Conservation (phyloP, 345 rosid genomes). For the Boechera stricta region DNA sequence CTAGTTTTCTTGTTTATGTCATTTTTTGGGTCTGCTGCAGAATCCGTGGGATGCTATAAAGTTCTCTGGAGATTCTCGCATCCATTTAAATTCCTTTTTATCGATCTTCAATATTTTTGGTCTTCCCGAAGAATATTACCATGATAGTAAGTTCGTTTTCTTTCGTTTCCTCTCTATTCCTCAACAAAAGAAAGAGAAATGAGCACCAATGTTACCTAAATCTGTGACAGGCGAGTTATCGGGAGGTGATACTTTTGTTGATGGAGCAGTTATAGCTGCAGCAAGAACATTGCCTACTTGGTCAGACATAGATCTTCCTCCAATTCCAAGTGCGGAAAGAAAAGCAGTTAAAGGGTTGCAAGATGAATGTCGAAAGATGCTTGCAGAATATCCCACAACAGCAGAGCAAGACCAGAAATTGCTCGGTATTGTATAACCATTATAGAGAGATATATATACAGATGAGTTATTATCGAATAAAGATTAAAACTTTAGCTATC, state of each 20-base stretch:
- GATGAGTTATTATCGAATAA: not conserved
- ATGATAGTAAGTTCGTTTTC: constrained; percentile 58
- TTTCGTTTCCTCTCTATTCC: not conserved
- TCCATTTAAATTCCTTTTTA: constrained; percentile 86
- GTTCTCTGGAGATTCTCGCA: constrained; percentile 74
- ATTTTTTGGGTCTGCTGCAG: constrained; percentile 50
- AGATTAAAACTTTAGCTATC: constrained; percentile 25
- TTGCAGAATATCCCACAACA: constrained; percentile 71
- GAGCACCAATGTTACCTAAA: constrained; percentile 6
- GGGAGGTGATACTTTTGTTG: constrained; percentile 62
- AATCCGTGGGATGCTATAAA: constrained; percentile 87
- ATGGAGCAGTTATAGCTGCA: constrained; percentile 89
- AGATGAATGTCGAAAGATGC: constrained; percentile 81
- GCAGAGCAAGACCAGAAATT: constrained; percentile 72
- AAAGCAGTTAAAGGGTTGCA: constrained; percentile 82
- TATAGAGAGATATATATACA: not conserved
- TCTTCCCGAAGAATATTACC: constrained; percentile 83
- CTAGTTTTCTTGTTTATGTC: constrained; percentile 14
- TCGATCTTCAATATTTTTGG: constrained; percentile 84
- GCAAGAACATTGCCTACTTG: constrained; percentile 89
- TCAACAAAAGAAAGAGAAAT: not conserved
- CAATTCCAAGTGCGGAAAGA: constrained; percentile 72
- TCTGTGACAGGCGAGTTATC: constrained; percentile 56
- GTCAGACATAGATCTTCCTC: constrained; percentile 87
- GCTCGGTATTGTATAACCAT: constrained; percentile 54